Base-by-base conservation (phyloP, 352 stramenopile species). In the Phytopythium mirpurense region DNA sequence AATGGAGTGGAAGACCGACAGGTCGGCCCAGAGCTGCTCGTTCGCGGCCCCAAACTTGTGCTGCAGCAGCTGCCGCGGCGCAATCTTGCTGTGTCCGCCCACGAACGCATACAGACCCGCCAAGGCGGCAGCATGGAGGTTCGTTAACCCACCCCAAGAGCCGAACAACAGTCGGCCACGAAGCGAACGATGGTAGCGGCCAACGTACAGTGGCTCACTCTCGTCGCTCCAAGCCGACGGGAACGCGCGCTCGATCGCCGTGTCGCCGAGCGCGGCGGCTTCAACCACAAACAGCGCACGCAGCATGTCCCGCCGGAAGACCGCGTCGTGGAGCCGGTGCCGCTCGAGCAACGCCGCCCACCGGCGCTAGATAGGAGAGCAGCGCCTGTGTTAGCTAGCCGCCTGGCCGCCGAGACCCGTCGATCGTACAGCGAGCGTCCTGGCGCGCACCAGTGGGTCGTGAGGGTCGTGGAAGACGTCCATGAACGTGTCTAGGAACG, bases 291-390 rank as follows among this genome's bases (percentile, higher is more conserved):
- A 67, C 44, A 93, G 50, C 23, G 70, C 65, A 21, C 79, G 75
- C 58, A 80, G 81, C 69, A 88, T 80, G 48, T 93, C 79, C n/a
- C 82, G 73, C 4, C 76, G 67, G 48, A 93, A 93, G 21, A 65
- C 35, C 15, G 55, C 57, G 11, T 74, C 61, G 7, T 72, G 58
- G 11, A 90, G 48, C 31, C 51, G 63, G 50, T 90, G 62, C 26
- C 60, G 29, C 7, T 63, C 45, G 19, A 68, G 69, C 47, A 93
- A 69, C 2, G 57, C 63, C 3, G 83, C 70, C 82, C 82, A 93
- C 19, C 56, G 68, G 0, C 66, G 55, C 80, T 90, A 53, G 10
- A 5, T 32, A 26, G n/a, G 24, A 26, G 8, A 32, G 21, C 0
- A 24, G 19, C 19, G 11, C 41, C 21, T 21, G 7, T 14, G 34